phyloP scores from a whole-genome alignment of 2,329 filamentous ascomycete species.

The Nemania diffusa region DNA sequence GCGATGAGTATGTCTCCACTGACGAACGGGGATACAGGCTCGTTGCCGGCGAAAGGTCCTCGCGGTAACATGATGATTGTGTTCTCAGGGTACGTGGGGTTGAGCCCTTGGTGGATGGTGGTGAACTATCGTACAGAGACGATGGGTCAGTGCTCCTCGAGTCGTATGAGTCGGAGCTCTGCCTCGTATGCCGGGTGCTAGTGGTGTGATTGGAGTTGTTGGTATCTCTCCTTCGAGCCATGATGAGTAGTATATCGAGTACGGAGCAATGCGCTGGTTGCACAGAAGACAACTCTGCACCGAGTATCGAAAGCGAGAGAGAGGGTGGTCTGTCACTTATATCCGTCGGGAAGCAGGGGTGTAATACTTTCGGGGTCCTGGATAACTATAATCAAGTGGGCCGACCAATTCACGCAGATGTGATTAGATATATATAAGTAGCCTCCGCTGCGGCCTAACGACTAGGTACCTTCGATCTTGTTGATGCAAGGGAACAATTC shows the following conservation, averaged over 20 bases:
- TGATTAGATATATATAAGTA: conserved; percentile 40
- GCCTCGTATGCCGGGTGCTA: conserved; percentile 54
- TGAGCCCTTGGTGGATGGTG: conserved; percentile 53
- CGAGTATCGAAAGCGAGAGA: conserved; percentile 26
- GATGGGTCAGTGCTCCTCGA: conserved; percentile 61
- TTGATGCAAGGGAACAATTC: conserved; percentile 41
- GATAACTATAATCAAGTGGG: conserved; percentile 38
- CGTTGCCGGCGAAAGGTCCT: conserved; percentile 56
- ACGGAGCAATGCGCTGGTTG: conserved; percentile 35
- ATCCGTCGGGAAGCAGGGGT: conserved; percentile 37
- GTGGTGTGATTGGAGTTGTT: conserved; percentile 51
- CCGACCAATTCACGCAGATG: conserved; percentile 39
- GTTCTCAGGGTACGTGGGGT: conserved; percentile 37
- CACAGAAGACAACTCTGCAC: conserved; percentile 26
- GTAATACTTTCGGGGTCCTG: conserved; percentile 43
- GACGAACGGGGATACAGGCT: conserved; percentile 67
- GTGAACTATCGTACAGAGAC: conserved; percentile 56
- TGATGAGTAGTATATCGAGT: conserved; percentile 41
- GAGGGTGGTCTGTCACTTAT: conserved; percentile 40
- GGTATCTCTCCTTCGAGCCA: conserved; percentile 51
- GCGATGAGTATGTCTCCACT: conserved; percentile 82
- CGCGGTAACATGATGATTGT: conserved; percentile 40
- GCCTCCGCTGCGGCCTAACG: conserved; percentile 46
- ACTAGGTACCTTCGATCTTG: conserved; percentile 38
- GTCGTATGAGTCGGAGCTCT: conserved; percentile 58